Evolutionary conservation across 176 grass and related monocot species (phyloP).

Genomic region (Musa beccarii): DNA sequence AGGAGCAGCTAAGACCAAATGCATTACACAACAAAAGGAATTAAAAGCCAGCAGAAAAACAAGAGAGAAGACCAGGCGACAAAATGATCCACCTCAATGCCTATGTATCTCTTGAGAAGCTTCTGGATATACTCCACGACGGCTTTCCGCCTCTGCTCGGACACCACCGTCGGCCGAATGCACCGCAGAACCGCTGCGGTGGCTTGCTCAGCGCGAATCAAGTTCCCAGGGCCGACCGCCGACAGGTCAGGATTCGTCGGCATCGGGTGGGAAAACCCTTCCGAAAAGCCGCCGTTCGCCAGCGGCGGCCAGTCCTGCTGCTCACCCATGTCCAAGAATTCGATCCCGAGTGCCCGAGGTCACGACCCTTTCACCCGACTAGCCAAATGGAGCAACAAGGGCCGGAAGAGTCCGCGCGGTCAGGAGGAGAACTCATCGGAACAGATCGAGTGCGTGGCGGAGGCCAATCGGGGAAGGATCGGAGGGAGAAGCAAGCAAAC

Average conservation of each 20-base stretch:
- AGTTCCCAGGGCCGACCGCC: constrained; percentile 32
- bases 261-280: constrained; percentile 2
- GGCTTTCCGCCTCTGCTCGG: constrained; percentile 50
- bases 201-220: constrained; percentile 49
- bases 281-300: constrained; percentile 10
- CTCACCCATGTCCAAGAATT: constrained; percentile 44
- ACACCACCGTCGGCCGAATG: constrained; percentile 61
- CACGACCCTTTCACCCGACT: background rate
- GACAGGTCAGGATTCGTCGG: constrained; percentile 35
- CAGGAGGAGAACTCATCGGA: background rate
- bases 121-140: constrained; percentile 58
- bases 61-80: background rate
- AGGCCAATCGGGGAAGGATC: background rate
- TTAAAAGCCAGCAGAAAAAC: background rate
- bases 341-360: constrained; percentile 3
- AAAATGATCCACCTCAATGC: constrained; percentile 30
- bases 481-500: background rate
- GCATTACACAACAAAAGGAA: background rate
- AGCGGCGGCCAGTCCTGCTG: constrained; percentile 35
- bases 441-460: background rate
- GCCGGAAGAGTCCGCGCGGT: constrained; percentile 1
- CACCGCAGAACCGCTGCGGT: constrained; percentile 37
- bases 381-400: background rate
- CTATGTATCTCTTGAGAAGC: constrained; percentile 33
- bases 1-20: background rate